Base-by-base conservation (phyloP, 2,329 filamentous ascomycete genomes). In the Dothideomycetidae sp. region DNA sequence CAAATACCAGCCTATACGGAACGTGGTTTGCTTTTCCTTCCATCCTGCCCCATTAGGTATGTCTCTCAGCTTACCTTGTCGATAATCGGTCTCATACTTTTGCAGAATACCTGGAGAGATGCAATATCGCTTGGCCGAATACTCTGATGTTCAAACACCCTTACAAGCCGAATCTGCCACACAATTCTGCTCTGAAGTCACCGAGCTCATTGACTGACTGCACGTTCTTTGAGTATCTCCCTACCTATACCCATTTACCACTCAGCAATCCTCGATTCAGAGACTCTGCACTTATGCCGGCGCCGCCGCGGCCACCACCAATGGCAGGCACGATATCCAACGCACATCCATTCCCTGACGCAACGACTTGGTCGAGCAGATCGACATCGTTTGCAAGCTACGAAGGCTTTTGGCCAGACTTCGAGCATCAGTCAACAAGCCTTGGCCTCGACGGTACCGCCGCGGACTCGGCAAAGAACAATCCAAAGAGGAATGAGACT, bases 121-220 rank as follows among this genome's bases (percentile, higher is more conserved):
- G 74, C 2, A 70, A 70, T 3, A 84, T 92, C 50, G 81, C 82
- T 2, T 92, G 82, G 81, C 83, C 83, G 5, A 85, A 81, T 52
- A 60, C 70, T 13, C 58, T 10, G 17, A 48, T 33, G 39, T 33
- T 19, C 34, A 39, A 18, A 29, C 37, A 19, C 41, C 53, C 18
- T 48, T 45, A 17, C 36, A 42, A 31, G 21, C 36, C 19, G 41
- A 23, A 23, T 5, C 40, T 48, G 9, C 39, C 45, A 11, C 26
- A 26, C 9, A 39, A 42, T 31, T 36, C 42, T 30, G 28, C 41
- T 37, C 42, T 33, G n/a, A n/a, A 7, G 7, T 7, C n/a, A n/a
- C 21, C n/a, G 29, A 42, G 37, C 35, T 32, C 17, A 31, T 31
- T 17, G 31, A 13, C 39, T 21, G 9, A 31, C 17, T 12, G 34